Conservation (phyloP, 176 grass and related monocot species). For the Avena eriantha region DNA sequence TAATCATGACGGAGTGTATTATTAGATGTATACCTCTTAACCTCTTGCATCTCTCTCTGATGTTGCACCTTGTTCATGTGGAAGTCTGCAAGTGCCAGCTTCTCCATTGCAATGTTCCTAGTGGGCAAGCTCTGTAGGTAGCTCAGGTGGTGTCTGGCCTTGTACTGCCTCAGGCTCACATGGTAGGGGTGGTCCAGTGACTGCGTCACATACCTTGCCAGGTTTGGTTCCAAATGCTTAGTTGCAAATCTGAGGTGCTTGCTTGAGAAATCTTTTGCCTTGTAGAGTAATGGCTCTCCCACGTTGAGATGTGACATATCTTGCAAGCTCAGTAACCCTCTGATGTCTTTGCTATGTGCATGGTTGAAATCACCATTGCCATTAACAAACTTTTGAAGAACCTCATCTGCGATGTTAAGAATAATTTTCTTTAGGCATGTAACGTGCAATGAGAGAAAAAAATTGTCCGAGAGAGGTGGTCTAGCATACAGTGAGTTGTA, state of each 20-base stretch:
- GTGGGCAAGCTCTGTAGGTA: constrained; percentile 5
- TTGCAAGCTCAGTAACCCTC: constrained; percentile 58
- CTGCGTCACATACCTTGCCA: constrained; percentile 41
- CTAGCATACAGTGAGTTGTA: background rate
- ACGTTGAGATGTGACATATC: constrained; percentile 61
- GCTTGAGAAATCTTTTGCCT: constrained; percentile 61
- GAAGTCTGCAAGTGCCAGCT: constrained; percentile 56
- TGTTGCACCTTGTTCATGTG: constrained; percentile 44
- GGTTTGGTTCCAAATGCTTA: constrained; percentile 33
- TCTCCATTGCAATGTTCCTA: constrained; percentile 41
- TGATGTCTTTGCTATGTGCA: constrained; percentile 16
- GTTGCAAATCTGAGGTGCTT: constrained; percentile 48
- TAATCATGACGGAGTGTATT: background rate
- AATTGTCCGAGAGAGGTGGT: background rate
- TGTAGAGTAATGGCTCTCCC: constrained; percentile 52
- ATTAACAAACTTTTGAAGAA: constrained; percentile 27
- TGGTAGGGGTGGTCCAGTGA: constrained; percentile 69
- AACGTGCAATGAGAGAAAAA: background rate
- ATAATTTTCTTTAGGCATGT: background rate
- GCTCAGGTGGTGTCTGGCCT: constrained; percentile 59
- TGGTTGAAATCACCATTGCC: constrained; percentile 43
- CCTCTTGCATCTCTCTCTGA: constrained; percentile 57
- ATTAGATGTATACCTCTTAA: constrained; percentile 37
- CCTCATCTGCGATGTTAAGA: constrained; percentile 6
- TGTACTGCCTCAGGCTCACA: constrained; percentile 54